A percentile compares a stretch with the other conserved stretches of the same genome.
phyloP scores from a whole-genome alignment of 2,329 filamentous ascomycete species.

The Colletotrichum sp. region DNA sequence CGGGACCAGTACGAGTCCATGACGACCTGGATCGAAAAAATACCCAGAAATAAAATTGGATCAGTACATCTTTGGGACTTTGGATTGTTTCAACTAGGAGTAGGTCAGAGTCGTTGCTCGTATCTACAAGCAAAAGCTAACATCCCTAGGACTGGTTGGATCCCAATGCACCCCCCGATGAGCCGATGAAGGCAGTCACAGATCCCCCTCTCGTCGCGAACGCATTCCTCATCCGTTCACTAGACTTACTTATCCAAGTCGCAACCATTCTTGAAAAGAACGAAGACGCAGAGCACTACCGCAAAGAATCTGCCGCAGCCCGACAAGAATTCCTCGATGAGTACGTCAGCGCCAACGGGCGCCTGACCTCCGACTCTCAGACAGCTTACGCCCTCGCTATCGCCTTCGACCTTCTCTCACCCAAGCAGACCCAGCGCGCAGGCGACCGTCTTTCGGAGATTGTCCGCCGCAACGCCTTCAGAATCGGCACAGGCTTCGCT shows the following conservation, averaged over 20 bases:
- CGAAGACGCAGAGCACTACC: neutral
- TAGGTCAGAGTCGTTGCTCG: neutral
- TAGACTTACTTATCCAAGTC: neutral
- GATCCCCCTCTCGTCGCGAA: conserved; percentile 34
- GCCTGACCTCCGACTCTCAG: conserved; percentile 24
- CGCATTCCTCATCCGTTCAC: conserved; percentile 30
- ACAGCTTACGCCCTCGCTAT: conserved; percentile 26
- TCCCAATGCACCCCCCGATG: conserved; percentile 31
- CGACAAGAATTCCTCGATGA: conserved; percentile 25
- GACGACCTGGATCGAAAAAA: neutral
- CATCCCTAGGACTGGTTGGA: conserved; percentile 32
- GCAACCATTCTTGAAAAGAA: neutral
- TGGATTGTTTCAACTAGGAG: neutral
- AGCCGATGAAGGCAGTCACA: conserved; percentile 30
- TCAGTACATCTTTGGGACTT: conserved; percentile 1
- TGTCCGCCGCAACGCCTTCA: neutral
- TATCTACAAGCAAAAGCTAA: neutral
- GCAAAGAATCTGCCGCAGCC: neutral
- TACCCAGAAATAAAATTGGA: neutral
- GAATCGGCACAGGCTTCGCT: conserved; percentile 27
- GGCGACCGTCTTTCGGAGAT: conserved; percentile 2
- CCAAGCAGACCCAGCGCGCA: neutral
- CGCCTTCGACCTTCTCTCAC: conserved; percentile 20
- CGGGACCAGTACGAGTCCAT: conserved; percentile 1
- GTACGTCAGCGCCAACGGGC: conserved; percentile 23